Evolutionary conservation across 371 early-diverging fungal species (phyloP).

Genomic region (Syncephalastrum monosporum): DNA sequence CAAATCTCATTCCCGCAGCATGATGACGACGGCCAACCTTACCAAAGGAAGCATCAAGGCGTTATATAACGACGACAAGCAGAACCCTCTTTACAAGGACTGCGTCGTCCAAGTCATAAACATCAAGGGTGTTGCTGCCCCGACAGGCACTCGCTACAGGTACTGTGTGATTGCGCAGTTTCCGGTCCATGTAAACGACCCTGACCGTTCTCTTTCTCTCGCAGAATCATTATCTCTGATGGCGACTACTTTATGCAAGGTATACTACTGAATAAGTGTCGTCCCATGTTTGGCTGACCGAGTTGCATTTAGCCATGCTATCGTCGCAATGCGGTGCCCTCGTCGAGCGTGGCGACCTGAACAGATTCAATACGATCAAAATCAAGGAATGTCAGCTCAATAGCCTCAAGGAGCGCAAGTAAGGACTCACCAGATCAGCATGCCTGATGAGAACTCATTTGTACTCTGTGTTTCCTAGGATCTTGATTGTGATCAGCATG

Average conservation of each 20-base stretch:
- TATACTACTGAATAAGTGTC: slow-evolving; percentile 14
- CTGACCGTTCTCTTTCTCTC: slow-evolving; percentile 2
- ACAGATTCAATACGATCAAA: slow-evolving; percentile 51
- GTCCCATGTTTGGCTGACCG: background rate
- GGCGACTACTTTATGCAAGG: slow-evolving; percentile 69
- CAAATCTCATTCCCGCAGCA: too few relatives aligned
- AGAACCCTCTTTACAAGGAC: slow-evolving; percentile 17
- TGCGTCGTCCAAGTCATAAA: slow-evolving; percentile 67
- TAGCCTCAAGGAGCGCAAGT: slow-evolving; percentile 53
- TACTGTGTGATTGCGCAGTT: slow-evolving; percentile 23
- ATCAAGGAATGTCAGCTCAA: slow-evolving; percentile 55
- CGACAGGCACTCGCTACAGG: slow-evolving; percentile 57
- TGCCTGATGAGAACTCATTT: background rate
- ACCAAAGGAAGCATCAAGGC: slow-evolving; percentile 22
- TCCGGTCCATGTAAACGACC: background rate
- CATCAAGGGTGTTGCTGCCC: slow-evolving; percentile 47
- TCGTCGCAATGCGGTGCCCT: slow-evolving; percentile 51
- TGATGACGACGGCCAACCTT: too few relatives aligned
- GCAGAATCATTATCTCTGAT: slow-evolving; percentile 72
- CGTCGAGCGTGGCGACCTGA: slow-evolving; percentile 47
- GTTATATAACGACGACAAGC: slow-evolving; percentile 38
- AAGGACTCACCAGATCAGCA: slow-evolving; percentile 17
- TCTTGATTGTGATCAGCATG: slow-evolving; percentile 57
- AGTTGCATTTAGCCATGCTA: slow-evolving; percentile 58
- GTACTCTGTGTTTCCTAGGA: slow-evolving; percentile 23